Percentiles rank a stretch among this genome's conserved stretches.
Evolutionary conservation across 768 basidiomycete species (phyloP).

Genomic region (Amanita molliuscula): DNA sequence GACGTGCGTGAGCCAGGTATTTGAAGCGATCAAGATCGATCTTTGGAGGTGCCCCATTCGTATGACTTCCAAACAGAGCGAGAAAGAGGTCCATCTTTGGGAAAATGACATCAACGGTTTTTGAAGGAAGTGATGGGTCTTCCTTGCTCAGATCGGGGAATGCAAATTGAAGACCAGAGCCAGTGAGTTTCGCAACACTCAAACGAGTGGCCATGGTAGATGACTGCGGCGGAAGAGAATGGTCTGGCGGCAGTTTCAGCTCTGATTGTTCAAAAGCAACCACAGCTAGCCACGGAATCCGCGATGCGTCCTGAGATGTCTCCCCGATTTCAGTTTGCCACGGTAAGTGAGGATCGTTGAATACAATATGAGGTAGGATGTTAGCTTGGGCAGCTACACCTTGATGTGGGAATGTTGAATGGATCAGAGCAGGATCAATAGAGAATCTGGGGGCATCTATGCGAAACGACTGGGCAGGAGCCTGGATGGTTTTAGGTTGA

Average conservation of each 20-base stretch:
- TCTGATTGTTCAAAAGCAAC: neutral
- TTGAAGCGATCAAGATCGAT: neutral
- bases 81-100: neutral
- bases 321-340: neutral
- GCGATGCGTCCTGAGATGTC: too few species aligned
- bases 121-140: neutral
- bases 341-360: neutral
- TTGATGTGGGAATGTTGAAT: neutral
- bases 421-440: neutral
- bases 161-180: too few species aligned
- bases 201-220: neutral
- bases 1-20: neutral
- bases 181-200: neutral
- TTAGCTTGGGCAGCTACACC: neutral
- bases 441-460: neutral
- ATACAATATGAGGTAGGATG: neutral
- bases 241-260: neutral
- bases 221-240: neutral
- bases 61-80: neutral
- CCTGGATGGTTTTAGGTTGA: neutral
- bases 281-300: neutral
- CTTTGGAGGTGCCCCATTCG: neutral
- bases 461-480: neutral
- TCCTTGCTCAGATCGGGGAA: neutral
- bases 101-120: neutral